phyloP scores from a whole-genome alignment of 352 stramenopile genomes.

The Phytopythium chamaehyphon region DNA sequence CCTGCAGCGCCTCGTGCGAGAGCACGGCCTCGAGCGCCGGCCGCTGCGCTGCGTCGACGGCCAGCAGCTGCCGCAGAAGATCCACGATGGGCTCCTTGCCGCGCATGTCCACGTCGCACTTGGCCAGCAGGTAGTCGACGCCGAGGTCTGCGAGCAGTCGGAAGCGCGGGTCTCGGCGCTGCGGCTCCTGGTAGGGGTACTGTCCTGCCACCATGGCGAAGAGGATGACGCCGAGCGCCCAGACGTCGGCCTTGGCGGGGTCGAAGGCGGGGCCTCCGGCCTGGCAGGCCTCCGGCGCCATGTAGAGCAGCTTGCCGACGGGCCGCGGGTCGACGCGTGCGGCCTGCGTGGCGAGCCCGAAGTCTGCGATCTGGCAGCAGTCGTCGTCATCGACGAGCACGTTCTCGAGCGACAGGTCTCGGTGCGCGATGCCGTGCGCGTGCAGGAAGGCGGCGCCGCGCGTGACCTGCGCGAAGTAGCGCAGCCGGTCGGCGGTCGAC shows the following conservation, averaged over 20 bases:
- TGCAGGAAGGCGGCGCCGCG: constrained; percentile 70
- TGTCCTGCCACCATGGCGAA: constrained; percentile 62
- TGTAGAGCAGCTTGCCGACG: constrained; percentile 79
- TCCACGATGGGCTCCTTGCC: constrained; percentile 38
- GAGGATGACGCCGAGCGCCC: constrained; percentile 80
- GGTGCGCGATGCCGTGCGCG: constrained; percentile 67
- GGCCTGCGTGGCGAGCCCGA: constrained; percentile 55
- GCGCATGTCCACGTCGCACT: constrained; percentile 48
- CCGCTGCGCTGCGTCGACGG: constrained; percentile 41
- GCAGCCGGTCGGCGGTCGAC: constrained; percentile 21
- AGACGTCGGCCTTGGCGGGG: constrained; percentile 61
- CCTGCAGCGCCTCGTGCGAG: constrained; percentile 31
- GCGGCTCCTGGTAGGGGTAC: constrained; percentile 60
- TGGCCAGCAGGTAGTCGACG: constrained; percentile 62
- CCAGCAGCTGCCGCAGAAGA: constrained; percentile 49
- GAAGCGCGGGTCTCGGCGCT: constrained; percentile 54
- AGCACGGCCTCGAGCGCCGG: constrained; percentile 35
- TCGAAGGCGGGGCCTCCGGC: constrained; percentile 36
- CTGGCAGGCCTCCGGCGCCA: constrained; percentile 62
- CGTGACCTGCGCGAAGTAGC: constrained; percentile 68
- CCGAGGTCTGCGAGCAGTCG: constrained; percentile 50
- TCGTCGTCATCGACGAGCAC: constrained; percentile 65
- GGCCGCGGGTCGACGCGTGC: constrained; percentile 22
- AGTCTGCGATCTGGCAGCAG: constrained; percentile 77
- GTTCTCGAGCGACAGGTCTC: constrained; percentile 82